These are phyloP conservation scores for Benincasa hispida DNA, from an alignment of 306 rosid genomes.

Conservation along the genomic window DNA sequence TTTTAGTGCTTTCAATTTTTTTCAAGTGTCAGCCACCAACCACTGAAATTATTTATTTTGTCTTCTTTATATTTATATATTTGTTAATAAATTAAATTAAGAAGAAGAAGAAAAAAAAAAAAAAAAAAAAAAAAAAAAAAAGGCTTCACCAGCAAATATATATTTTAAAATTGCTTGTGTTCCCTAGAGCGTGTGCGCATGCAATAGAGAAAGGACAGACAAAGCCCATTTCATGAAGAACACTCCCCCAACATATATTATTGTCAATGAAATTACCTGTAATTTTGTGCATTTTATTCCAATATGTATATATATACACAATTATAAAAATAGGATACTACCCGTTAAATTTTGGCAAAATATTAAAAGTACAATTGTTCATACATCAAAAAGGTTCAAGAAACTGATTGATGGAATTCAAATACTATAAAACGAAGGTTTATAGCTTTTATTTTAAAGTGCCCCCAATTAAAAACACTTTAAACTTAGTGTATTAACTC, in stretches of 20 bases:
- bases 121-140: neutral
- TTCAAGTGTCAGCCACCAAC: neutral
- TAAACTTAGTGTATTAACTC: too few relatives aligned
- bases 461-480: too few relatives aligned
- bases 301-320: too few relatives aligned
- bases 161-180: neutral
- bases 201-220: neutral
- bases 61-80: neutral
- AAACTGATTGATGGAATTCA: too few relatives aligned
- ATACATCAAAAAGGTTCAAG: too few relatives aligned
- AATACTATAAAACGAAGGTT: too few relatives aligned
- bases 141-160: neutral
- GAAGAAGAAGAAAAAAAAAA: too few relatives aligned
- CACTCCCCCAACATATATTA: neutral
- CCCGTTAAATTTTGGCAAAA: too few relatives aligned
- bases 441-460: too few relatives aligned
- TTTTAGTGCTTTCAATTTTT: neutral
- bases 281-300: neutral
- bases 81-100: neutral
- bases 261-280: slow-evolving; percentile 1
- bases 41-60: slow-evolving; percentile 1
- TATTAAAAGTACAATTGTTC: too few relatives aligned
- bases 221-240: neutral
- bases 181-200: neutral
- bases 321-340: too few relatives aligned